These are phyloP conservation scores for Westerdykella sp. DNA, from an alignment of 2,329 filamentous ascomycete genomes.

Conservation along the genomic window DNA sequence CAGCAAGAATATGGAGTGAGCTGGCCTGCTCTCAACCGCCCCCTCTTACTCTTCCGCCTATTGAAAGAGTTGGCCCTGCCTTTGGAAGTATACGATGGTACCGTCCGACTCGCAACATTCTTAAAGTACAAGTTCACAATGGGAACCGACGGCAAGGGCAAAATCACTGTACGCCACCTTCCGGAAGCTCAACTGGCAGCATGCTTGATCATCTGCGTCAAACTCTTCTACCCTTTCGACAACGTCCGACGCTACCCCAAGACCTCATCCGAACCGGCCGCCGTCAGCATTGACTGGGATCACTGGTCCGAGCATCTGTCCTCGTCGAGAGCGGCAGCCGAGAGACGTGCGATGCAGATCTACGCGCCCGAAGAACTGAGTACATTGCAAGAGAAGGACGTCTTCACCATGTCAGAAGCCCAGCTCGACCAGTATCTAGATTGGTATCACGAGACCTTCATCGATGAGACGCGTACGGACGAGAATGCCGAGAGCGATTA, in stretches of 20 bases:
- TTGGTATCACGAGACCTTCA: constrained; percentile 67
- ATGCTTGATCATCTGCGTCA: constrained; percentile 67
- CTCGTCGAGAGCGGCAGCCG: constrained; percentile 1
- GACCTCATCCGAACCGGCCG: constrained; percentile 51
- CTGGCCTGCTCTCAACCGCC: constrained; percentile 67
- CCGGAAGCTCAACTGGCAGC: constrained; percentile 69
- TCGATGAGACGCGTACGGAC: constrained; percentile 41
- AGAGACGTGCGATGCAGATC: neutral
- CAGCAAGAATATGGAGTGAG: constrained; percentile 60
- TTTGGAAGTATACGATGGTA: constrained; percentile 58
- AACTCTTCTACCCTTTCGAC: constrained; percentile 73
- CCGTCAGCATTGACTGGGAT: constrained; percentile 63
- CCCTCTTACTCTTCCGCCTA: constrained; percentile 62
- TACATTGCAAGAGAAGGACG: constrained; percentile 56
- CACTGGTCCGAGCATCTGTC: constrained; percentile 50
- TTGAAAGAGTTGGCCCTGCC: constrained; percentile 69
- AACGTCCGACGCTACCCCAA: constrained; percentile 41
- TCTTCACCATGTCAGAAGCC: constrained; percentile 54
- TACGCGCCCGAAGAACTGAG: constrained; percentile 40
- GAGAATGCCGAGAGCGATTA: constrained; percentile 37
- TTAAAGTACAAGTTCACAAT: constrained; percentile 54
- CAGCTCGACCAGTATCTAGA: constrained; percentile 71
- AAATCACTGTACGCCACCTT: constrained; percentile 31
- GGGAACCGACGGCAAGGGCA: constrained; percentile 33
- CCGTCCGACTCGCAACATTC: constrained; percentile 50